Evolutionary conservation across 2,329 filamentous ascomycete genomes (phyloP).

Genomic region (Colletotrichum gigasporum): DNA sequence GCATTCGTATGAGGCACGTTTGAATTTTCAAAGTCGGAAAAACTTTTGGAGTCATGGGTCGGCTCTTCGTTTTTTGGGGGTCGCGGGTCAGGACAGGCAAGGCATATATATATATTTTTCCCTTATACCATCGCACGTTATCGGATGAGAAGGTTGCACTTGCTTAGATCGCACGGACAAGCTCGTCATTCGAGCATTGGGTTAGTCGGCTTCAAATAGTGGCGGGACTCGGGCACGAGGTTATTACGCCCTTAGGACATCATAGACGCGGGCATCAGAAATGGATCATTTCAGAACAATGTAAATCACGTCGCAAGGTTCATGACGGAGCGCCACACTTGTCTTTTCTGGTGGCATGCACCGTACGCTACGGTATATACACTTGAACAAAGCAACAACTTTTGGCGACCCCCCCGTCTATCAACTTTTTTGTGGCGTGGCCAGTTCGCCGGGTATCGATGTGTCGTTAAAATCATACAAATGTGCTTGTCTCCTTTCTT

Average conservation of each 20-base stretch:
- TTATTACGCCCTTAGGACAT: too few species aligned
- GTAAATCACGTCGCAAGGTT: too few species aligned
- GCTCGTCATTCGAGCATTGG: not conserved
- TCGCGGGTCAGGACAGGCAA: not conserved
- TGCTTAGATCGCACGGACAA: too few species aligned
- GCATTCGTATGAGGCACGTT: not conserved
- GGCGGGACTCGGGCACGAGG: too few species aligned
- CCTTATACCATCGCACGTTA: not conserved
- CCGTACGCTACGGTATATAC: too few species aligned
- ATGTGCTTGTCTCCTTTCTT: not conserved
- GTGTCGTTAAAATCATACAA: constrained; percentile 10
- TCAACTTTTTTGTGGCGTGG: constrained; percentile 11
- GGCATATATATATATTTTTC: not conserved
- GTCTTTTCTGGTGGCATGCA: too few species aligned
- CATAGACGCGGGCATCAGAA: too few species aligned
- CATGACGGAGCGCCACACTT: too few species aligned
- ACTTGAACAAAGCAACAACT: constrained; percentile 11
- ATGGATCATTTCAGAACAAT: too few species aligned
- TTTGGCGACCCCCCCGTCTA: constrained; percentile 10
- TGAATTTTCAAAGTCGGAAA: not conserved
- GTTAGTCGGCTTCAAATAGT: not conserved
- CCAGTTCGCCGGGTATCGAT: constrained; percentile 30
- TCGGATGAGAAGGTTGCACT: not conserved
- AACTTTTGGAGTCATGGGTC: not conserved
- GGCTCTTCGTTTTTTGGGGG: constrained; percentile 1